phyloP scores from a whole-genome alignment of 192 early-diverging fungal species.

The Rhizophagus clarus region DNA sequence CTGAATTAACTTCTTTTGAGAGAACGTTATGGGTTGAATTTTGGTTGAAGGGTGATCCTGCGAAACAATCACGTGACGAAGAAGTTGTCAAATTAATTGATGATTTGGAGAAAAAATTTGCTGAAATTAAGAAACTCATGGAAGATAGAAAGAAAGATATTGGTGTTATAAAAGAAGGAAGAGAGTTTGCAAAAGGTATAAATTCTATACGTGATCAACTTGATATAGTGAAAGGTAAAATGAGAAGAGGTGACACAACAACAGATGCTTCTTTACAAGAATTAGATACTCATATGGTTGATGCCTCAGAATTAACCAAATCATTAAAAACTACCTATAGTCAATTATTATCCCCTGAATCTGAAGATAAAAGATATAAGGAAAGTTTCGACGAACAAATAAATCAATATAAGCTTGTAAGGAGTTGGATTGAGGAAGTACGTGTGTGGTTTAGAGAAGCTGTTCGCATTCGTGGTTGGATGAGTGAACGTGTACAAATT shows the following conservation, averaged over 20 bases:
- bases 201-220: constrained; percentile 28
- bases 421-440: constrained; percentile 31
- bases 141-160: constrained; percentile 23
- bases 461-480: constrained; percentile 45
- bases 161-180: constrained; percentile 11
- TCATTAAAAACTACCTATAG: neutral
- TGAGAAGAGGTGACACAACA: constrained; percentile 26
- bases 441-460: constrained; percentile 52
- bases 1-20: constrained; percentile 24
- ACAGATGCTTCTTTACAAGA: constrained; percentile 32
- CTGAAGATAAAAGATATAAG: constrained; percentile 13
- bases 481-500: constrained; percentile 37
- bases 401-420: neutral
- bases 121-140: constrained; percentile 14
- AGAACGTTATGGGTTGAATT: constrained; percentile 31
- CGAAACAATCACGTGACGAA: constrained; percentile 1
- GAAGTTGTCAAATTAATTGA: constrained; percentile 13
- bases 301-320: neutral
- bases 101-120: constrained; percentile 10
- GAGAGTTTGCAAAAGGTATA: constrained; percentile 19
- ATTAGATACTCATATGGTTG: constrained; percentile 23
- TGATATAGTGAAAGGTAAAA: constrained; percentile 23
- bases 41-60: constrained; percentile 26
- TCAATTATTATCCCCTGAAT: constrained; percentile 3
- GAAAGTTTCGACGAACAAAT: neutral